These are phyloP conservation scores for Pouteria campechiana DNA, from an alignment of 179 eudicot genomes.

Conservation along the genomic window DNA sequence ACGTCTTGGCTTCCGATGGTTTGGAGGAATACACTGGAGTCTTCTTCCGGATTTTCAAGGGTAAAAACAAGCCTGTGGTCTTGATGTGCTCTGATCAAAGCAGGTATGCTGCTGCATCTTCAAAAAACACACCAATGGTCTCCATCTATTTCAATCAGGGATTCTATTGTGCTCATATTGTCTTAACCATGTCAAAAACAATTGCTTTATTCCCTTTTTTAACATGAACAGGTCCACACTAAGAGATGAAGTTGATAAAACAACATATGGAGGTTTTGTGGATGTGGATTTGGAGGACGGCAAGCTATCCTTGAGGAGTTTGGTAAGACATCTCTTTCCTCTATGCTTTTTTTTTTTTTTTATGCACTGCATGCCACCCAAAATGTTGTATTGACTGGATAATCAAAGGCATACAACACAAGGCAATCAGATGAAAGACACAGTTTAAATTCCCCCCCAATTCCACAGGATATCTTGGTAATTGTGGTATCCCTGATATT, in stretches of 20 bases:
- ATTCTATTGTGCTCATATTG: background rate
- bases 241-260: constrained; percentile 32
- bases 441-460: too few species aligned
- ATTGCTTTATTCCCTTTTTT: too few species aligned
- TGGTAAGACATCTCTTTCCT: constrained; percentile 22
- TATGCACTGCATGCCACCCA: background rate
- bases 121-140: too few species aligned
- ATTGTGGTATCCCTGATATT: too few species aligned
- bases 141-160: background rate
- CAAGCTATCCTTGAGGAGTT: constrained; percentile 34
- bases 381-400: too few species aligned
- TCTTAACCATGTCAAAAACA: too few species aligned
- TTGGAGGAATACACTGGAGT: constrained; percentile 43
- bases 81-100: constrained; percentile 78
- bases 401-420: too few species aligned
- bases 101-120: constrained; percentile 16
- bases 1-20: constrained; percentile 37
- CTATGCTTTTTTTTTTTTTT: background rate
- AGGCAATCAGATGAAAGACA: too few species aligned
- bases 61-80: constrained; percentile 25
- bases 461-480: too few species aligned
- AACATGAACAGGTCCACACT: constrained; percentile 39
- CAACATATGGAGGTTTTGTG: constrained; percentile 48
- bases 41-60: constrained; percentile 57
- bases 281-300: constrained; percentile 37